Conservation (phyloP, 495 filamentous ascomycete species). For the Evernia prunastri region DNA sequence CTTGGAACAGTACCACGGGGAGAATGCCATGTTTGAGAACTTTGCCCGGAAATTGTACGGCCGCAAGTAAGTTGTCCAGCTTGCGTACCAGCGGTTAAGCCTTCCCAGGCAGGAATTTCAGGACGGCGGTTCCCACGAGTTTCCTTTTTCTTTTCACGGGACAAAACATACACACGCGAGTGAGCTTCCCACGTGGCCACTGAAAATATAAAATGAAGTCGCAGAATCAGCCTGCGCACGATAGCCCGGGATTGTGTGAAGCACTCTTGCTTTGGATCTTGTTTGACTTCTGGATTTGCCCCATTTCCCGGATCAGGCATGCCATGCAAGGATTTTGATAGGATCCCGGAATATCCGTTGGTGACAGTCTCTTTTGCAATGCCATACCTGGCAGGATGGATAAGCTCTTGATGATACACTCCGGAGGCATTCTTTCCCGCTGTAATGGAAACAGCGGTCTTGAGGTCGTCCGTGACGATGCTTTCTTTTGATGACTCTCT, state of each 20-base stretch:
- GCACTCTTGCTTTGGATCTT: slow-evolving; percentile 1
- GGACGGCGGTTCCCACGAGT: neutral
- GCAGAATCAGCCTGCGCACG: slow-evolving; percentile 17
- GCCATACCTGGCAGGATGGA: slow-evolving; percentile 7
- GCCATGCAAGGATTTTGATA: neutral
- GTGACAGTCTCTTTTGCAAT: slow-evolving; percentile 1
- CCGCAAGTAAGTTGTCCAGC: slow-evolving; percentile 12
- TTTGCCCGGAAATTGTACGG: slow-evolving; percentile 15
- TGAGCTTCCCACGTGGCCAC: neutral
- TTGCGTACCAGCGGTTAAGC: slow-evolving; percentile 9
- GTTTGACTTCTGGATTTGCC: slow-evolving; percentile 10
- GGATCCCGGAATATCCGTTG: slow-evolving; percentile 6
- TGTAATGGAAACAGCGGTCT: slow-evolving; percentile 1
- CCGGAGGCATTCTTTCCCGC: slow-evolving; percentile 12
- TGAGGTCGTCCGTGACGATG: slow-evolving; percentile 5
- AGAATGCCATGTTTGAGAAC: slow-evolving; percentile 20
- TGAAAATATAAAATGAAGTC: slow-evolving; percentile 7
- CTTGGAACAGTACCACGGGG: slow-evolving; percentile 17
- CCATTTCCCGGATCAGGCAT: slow-evolving; percentile 3
- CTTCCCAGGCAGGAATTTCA: neutral
- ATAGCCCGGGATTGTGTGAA: slow-evolving; percentile 1
- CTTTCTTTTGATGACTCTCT: slow-evolving; percentile 7
- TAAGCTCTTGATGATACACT: slow-evolving; percentile 1
- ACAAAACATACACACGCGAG: neutral
- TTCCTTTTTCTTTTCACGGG: neutral